phyloP scores from a whole-genome alignment of 2,329 filamentous ascomycete species.

The Diaporthe ilicicola region DNA sequence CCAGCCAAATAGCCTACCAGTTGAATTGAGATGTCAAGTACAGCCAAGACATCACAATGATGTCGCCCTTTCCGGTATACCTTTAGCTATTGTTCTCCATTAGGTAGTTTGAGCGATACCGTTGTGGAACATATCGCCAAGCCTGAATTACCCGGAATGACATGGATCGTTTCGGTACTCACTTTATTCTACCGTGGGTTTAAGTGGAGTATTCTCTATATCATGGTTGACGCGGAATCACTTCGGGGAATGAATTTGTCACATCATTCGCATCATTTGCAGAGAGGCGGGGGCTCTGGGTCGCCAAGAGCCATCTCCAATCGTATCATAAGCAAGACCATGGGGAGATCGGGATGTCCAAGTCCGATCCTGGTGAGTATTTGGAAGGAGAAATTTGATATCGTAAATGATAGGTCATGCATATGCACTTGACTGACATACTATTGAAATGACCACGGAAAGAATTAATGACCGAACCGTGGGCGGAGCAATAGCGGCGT shows the following conservation, averaged over 20 bases:
- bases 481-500: background rate
- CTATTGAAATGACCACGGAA: background rate
- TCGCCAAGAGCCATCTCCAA: background rate
- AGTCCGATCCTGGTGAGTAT: background rate
- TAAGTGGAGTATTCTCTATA: no score
- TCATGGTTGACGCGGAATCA: background rate
- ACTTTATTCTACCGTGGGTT: background rate
- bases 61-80: no score
- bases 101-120: no score
- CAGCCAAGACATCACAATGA: no score
- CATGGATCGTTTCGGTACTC: background rate
- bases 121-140: background rate
- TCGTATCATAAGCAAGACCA: background rate
- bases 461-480: background rate
- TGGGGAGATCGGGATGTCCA: background rate
- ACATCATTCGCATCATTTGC: background rate
- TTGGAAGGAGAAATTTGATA: background rate
- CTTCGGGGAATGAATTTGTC: background rate
- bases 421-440: no score
- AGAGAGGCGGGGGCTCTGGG: background rate
- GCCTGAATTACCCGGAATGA: background rate
- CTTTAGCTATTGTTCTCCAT: no score
- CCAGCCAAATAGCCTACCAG: background rate
- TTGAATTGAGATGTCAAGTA: no score
- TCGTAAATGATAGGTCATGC: no score